Percentiles rank a stretch among this genome's conserved stretches.
These are phyloP conservation scores for Asterella californica DNA, from an alignment of 225 moss, liverwort and hornwort species.

Conservation along the genomic window DNA sequence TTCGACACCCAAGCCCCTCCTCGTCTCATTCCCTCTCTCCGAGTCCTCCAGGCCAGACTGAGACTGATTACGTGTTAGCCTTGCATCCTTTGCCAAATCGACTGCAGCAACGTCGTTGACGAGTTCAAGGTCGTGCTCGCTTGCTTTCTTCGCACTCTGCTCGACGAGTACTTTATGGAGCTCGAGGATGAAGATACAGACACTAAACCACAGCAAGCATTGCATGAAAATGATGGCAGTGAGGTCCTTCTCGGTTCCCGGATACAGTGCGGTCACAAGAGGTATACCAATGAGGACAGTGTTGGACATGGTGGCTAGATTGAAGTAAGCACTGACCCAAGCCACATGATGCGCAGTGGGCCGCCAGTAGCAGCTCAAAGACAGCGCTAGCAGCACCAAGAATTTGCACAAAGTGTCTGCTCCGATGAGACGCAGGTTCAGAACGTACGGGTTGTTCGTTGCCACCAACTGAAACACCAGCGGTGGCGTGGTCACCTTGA, in stretches of 20 bases:
- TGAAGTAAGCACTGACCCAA: constrained; percentile 30
- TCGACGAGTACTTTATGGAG: constrained; percentile 24
- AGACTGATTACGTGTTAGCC: background rate
- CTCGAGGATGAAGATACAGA: constrained; percentile 37
- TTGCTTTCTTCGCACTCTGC: background rate
- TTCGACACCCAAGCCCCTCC: background rate
- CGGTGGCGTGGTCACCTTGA: constrained; percentile 18
- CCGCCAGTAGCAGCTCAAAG: constrained; percentile 10
- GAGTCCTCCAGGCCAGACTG: background rate
- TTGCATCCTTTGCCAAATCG: constrained; percentile 3
- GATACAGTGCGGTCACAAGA: constrained; percentile 36
- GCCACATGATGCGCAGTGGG: constrained; percentile 18
- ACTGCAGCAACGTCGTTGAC: background rate
- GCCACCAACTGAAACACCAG: constrained; percentile 35
- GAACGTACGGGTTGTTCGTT: constrained; percentile 28
- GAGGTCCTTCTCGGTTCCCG: constrained; percentile 23
- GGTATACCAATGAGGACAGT: constrained; percentile 29
- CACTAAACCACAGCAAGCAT: constrained; percentile 26
- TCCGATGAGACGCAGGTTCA: constrained; percentile 29
- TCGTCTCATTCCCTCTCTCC: background rate
- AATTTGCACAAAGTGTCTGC: constrained; percentile 34
- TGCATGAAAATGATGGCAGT: constrained; percentile 31
- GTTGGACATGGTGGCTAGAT: constrained; percentile 34
- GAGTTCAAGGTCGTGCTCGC: background rate
- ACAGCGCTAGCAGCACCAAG: constrained; percentile 14